phyloP scores from a whole-genome alignment of 1,284 basidiomycete genomes.

The Volvariella volvacea region DNA sequence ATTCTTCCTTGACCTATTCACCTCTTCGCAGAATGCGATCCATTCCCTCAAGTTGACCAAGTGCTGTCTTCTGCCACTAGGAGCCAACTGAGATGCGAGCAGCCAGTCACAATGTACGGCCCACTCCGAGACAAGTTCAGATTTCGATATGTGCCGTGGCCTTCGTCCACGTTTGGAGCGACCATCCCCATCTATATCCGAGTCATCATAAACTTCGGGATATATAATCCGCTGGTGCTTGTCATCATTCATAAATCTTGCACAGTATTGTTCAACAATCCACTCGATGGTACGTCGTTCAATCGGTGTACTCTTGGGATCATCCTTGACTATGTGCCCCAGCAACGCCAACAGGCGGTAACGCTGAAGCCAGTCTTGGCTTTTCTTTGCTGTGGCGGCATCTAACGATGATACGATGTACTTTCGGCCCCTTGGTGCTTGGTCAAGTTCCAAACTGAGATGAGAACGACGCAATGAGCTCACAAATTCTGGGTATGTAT shows the following conservation, averaged over 20 bases:
- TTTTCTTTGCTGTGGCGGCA: constrained; percentile 30
- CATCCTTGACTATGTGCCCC: constrained; percentile 24
- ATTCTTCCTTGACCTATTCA: constrained; percentile 21
- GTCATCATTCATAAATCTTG: constrained; percentile 24
- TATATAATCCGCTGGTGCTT: constrained; percentile 22
- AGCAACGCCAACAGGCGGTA: constrained; percentile 28
- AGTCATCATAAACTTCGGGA: constrained; percentile 11
- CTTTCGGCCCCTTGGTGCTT: constrained; percentile 6
- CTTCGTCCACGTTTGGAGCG: constrained; percentile 21
- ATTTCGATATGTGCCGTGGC: constrained; percentile 34
- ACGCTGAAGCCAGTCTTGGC: constrained; percentile 40
- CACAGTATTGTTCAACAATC: constrained; percentile 30
- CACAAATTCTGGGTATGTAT: constrained; percentile 16
- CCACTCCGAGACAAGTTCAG: constrained; percentile 37
- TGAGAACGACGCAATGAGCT: neutral
- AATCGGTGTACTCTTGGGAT: constrained; percentile 20
- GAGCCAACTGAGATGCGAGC: constrained; percentile 32
- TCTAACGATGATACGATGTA: constrained; percentile 40
- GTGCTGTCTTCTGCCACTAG: constrained; percentile 15
- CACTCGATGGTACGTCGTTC: constrained; percentile 39
- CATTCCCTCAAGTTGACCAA: constrained; percentile 36
- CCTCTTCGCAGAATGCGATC: constrained; percentile 33
- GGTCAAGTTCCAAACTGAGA: constrained; percentile 4
- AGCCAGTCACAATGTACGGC: constrained; percentile 48
- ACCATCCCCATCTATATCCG: constrained; percentile 24